Evolutionary conservation across 495 filamentous ascomycete genomes (phyloP), one percentile per base, ranked within the genome.

Genomic region (Xylaria flabelliformis): DNA sequence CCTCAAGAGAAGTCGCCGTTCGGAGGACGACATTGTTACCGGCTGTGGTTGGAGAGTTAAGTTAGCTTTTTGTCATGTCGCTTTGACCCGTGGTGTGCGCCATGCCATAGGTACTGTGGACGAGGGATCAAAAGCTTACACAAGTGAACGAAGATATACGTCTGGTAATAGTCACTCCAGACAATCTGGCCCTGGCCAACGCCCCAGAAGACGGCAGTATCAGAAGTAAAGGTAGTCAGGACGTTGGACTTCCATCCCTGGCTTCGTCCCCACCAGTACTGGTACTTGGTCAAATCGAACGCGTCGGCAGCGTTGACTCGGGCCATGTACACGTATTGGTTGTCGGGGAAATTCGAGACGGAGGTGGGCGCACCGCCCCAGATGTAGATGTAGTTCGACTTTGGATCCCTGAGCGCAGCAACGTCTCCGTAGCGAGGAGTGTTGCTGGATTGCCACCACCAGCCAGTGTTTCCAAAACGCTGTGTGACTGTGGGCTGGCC

Each of bases 251-350:
- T 56, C 53, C 53, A 56, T 7, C 53, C 53, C 13, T 56, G 53
- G 53, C 53, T 17, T 5, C 67, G 68, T 7, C 81, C 82, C 74
- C 78, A 82, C 73, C 75, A 83, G 67, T 83, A 83, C 71, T 82
- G 75, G 61, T 83, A 83, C 67, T 67, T 71, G 9, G 36, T 39
- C 64, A 81, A 39, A 26, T 83, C 75, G 44, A 80, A 82, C 0
- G 81, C 80, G 4, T 78, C 74, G 7, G 74, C 62, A 1, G 82
- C 80, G 12, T 72, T 72, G 8, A 82, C 82, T 24, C 82, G 74
- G 15, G 76, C 73, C 64, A 82, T 75, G 61, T 83, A 83, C 24
- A 79, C 73, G 69, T 83, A 83, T 29, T 77, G 70, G 4, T 67
- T 59, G 42, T 17, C 53, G 7, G 66, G 58, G 69, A 66, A 75